phyloP scores from a whole-genome alignment of 371 early-diverging fungal genomes.

The Sporodiniella umbellata region DNA sequence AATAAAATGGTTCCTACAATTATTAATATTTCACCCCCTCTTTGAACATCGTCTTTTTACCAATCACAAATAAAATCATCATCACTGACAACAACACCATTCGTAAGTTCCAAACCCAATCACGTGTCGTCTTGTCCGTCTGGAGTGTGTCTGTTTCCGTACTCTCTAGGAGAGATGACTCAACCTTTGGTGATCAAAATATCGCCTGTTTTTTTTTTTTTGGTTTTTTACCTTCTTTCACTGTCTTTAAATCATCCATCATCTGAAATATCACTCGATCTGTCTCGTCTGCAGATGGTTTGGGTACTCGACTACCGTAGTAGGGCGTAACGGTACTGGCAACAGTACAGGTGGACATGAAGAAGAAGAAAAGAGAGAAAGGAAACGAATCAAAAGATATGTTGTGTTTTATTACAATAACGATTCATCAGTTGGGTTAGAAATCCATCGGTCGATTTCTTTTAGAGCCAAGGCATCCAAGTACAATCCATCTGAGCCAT shows the following conservation, averaged over 20 bases:
- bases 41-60: constrained; percentile 6
- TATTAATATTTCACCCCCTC: not conserved
- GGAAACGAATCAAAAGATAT: no score
- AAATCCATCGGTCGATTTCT: no score
- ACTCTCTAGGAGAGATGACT: no score
- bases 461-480: constrained; percentile 82
- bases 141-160: no score
- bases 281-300: constrained; percentile 12
- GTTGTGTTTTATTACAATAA: no score
- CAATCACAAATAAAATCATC: constrained; percentile 16
- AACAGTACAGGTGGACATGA: no score
- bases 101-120: constrained; percentile 8
- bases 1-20: constrained; percentile 13
- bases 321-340: constrained; percentile 7
- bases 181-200: no score
- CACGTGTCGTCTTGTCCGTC: not conserved
- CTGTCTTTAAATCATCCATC: constrained; percentile 15
- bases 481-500: constrained; percentile 89
- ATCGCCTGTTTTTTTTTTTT: no score
- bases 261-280: constrained; percentile 17
- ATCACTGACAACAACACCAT: constrained; percentile 7
- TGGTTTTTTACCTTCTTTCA: not conserved
- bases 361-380: not conserved
- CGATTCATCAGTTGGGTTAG: no score
- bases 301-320: constrained; percentile 17